Conservation (phyloP, 2,329 filamentous ascomycete genomes). For the Colletotrichum limetticola region DNA sequence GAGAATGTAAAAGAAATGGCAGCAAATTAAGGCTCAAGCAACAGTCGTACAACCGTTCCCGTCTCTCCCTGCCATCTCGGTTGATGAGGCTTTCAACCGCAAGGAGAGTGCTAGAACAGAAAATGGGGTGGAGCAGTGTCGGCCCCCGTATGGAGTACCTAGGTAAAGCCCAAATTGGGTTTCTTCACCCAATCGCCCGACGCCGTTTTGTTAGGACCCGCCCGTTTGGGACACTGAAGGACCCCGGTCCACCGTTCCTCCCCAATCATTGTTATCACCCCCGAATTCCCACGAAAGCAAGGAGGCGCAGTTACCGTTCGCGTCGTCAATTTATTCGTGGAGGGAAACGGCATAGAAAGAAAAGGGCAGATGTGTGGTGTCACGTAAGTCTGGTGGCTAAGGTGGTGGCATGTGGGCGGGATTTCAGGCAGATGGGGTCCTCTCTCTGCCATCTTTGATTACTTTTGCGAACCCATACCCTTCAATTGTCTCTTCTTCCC, state of each 20-base stretch:
- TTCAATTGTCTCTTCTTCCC: neutral
- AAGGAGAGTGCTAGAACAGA: slow-evolving; percentile 26
- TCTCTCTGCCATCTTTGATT: neutral
- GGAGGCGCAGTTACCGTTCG: slow-evolving; percentile 31
- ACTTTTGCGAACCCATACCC: neutral
- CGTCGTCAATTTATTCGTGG: slow-evolving; percentile 9
- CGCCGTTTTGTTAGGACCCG: slow-evolving; percentile 19
- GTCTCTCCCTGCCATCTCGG: slow-evolving; percentile 27
- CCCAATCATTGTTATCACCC: neutral
- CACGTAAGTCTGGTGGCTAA: slow-evolving; percentile 12
- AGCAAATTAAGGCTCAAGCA: neutral
- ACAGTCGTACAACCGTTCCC: neutral
- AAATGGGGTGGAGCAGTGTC: slow-evolving; percentile 11
- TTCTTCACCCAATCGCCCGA: slow-evolving; percentile 24
- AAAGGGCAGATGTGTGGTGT: neutral
- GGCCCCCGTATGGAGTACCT: neutral
- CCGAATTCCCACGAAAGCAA: slow-evolving; percentile 24
- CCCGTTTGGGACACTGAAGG: slow-evolving; percentile 16
- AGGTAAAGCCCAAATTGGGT: neutral
- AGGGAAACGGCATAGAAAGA: neutral
- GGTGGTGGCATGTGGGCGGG: slow-evolving; percentile 14
- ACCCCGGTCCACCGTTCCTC: neutral
- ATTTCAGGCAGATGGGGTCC: slow-evolving; percentile 5
- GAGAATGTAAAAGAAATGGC: neutral
- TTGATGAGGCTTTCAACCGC: slow-evolving; percentile 14